Evolutionary conservation across 768 basidiomycete species (phyloP).

Genomic region (Lactifluus pinguis): DNA sequence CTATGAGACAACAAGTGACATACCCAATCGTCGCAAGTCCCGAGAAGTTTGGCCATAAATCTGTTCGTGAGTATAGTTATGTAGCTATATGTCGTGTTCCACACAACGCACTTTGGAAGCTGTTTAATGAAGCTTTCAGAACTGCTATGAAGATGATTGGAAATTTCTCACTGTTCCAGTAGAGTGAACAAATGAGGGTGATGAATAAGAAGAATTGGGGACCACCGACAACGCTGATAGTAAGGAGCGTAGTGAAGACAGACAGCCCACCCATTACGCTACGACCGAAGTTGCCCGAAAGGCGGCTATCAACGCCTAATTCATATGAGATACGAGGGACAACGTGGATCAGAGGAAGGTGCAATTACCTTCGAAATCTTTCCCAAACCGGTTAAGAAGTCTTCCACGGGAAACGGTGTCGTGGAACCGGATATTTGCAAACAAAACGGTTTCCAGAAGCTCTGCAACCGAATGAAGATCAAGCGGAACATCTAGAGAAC

Average conservation of each 20-base stretch:
- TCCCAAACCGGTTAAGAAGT: conserved; percentile 75
- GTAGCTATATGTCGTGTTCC: not conserved
- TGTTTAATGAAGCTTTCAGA: not conserved
- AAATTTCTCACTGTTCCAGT: conserved; percentile 53
- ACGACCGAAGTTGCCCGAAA: conserved; percentile 80
- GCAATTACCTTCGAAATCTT: conserved; percentile 68
- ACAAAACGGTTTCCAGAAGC: conserved; percentile 71
- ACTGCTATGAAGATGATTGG: not conserved
- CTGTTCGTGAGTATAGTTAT: conserved; percentile 24
- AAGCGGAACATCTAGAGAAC: not conserved
- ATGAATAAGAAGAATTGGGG: conserved; percentile 59
- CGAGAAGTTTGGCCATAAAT: conserved; percentile 81
- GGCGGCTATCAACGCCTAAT: conserved; percentile 68
- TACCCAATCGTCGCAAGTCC: conserved; percentile 74
- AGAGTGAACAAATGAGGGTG: conserved; percentile 46
- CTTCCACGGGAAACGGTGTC: conserved; percentile 86
- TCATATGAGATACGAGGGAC: conserved; percentile 12
- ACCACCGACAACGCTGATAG: conserved; percentile 74
- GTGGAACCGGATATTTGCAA: conserved; percentile 87
- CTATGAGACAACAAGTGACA: conserved; percentile 17
- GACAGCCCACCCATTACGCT: conserved; percentile 66
- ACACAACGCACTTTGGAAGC: conserved; percentile 6
- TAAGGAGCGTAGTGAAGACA: conserved; percentile 58
- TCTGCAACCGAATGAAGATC: conserved; percentile 25
- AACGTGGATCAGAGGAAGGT: not conserved